Base-by-base conservation (phyloP, 345 rosid genomes). In the Dipteronia dyeriana region DNA sequence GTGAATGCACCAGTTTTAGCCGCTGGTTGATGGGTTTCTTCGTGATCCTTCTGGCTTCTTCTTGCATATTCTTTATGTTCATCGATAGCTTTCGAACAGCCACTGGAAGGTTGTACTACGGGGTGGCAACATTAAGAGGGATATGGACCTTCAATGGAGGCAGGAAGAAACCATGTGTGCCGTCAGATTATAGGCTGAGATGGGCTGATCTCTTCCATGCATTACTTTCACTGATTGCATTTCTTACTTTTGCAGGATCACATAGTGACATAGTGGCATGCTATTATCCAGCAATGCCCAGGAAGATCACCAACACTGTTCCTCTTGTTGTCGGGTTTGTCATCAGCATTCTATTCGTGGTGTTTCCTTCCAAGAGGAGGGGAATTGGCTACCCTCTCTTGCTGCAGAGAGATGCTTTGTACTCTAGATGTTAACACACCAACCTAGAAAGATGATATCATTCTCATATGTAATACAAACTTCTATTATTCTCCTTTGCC, bases 81-180 rank as follows among this genome's bases (percentile, higher is more conserved):
- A 86, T 86, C 0, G 89, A 88, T 66, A 86, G 89, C 75, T 88
- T 88, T 19, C 77, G 85, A 34, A 81, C 86, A 2, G 80, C 88
- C 45, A 83, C 60, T 0, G 83, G 86, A 8, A 81, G 89, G 75
- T 26, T 85, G 76, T 84, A 79, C 47, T 87, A 85, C n/a, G 89
- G 89, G 59, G 66, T 84, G 23, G 89, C 86, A 10, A 88, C 86
- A 14, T 75, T 78, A n/a, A 66, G 73, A 43, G 91, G 89, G 65
- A 81, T 88, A 70, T 82, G 86, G 86, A 83, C 88, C 19, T 86
- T 86, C 73, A 83, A 80, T 17, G 82, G 80, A 10, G 81, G 86
- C 70, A 74, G 85, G 84, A 86, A 70, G 75, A 81, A 53, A 64
- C 91, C 91, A n/a, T 69, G 68, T 20, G 64, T 79, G 45, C 87